These are phyloP conservation scores for Cyberlindnera xishuangbannaensis DNA, from an alignment of 805 yeast genomes.

Conservation along the genomic window DNA sequence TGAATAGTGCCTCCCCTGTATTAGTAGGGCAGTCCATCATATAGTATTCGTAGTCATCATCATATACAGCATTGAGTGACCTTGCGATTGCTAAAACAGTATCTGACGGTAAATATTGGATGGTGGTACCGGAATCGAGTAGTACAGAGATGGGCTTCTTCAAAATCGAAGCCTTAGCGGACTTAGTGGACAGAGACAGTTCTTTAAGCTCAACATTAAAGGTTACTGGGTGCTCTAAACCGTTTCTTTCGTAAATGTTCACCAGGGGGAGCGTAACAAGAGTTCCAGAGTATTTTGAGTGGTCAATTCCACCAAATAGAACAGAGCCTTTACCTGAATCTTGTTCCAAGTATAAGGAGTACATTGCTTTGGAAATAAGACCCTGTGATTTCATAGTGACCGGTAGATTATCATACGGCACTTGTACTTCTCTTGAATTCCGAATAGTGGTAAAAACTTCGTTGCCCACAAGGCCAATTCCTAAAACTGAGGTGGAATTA, in stretches of 20 bases:
- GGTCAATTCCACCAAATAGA: constrained; percentile 22
- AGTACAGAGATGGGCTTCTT: constrained; percentile 21
- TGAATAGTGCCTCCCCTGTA: not conserved
- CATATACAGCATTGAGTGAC: constrained; percentile 30
- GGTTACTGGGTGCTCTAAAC: constrained; percentile 29
- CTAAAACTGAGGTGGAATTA: constrained; percentile 64
- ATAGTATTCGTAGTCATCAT: constrained; percentile 1
- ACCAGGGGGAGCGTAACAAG: constrained; percentile 37
- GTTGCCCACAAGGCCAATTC: constrained; percentile 58
- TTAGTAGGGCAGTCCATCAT: constrained; percentile 2
- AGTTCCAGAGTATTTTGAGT: constrained; percentile 45
- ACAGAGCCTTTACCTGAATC: constrained; percentile 37
- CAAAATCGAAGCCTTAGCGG: constrained; percentile 4
- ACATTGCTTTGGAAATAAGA: constrained; percentile 42
- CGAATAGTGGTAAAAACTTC: constrained; percentile 40
- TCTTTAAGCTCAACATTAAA: constrained; percentile 19
- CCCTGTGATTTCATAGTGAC: constrained; percentile 46
- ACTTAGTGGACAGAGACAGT: constrained; percentile 33
- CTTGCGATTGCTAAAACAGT: constrained; percentile 16
- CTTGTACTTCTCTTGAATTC: constrained; percentile 4
- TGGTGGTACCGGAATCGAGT: constrained; percentile 55
- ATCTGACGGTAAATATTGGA: constrained; percentile 37
- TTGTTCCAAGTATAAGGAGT: constrained; percentile 46
- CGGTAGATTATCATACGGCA: constrained; percentile 57
- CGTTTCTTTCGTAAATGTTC: constrained; percentile 29